Evolutionary conservation across 805 yeast genomes (phyloP), one percentile per base, ranked within the genome.

Genomic region (Zygoascus flipseniorum): DNA sequence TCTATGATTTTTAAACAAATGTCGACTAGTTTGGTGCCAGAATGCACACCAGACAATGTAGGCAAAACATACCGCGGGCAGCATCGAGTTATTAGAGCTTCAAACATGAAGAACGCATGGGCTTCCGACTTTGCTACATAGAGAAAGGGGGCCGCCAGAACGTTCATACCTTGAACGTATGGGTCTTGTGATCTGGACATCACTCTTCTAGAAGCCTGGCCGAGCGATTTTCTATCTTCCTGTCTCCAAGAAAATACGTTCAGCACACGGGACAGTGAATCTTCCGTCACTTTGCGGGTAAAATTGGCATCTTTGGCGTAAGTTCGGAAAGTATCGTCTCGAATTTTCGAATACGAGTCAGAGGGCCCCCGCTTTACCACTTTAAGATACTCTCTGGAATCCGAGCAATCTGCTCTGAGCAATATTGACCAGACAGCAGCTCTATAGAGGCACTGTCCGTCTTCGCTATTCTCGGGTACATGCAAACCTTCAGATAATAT

Each of bases 111-210:
- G 65, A 82, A 89, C 1, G 96, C 93, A 69, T 89, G 88, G 0
- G 96, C 89, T 65, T 89, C 97, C 37, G 89, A 80, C 43, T 83
- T 81, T 60, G 85, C 76, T 0, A 85, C 76, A 64, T 80, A 89
- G 16, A 89, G 77, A 52, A 89, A 78, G 1, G 97, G 96, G 0
- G 96, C 97, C 23, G 85, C 76, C 20, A 89, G 67, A 0, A 89
- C 89, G 65, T 89, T 89, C 85, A 90, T 81, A 1, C 97, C 97
- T 65, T 89, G 97, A n/a, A 89, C 96, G 63, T 88, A 88, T 0
- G 74, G 70, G 8, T 75, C 72, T 31, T 48, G 35, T 23, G 51
- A 37, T 31, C 35, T 39, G 46, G 52, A 49, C 39, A 46, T 32
- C 5, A 46, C 49, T 8, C 49, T 26, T 16, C 49, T 26, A 14